Evolutionary conservation across 2,329 filamentous ascomycete species (phyloP).

Genomic region (Botryotinia calthae): DNA sequence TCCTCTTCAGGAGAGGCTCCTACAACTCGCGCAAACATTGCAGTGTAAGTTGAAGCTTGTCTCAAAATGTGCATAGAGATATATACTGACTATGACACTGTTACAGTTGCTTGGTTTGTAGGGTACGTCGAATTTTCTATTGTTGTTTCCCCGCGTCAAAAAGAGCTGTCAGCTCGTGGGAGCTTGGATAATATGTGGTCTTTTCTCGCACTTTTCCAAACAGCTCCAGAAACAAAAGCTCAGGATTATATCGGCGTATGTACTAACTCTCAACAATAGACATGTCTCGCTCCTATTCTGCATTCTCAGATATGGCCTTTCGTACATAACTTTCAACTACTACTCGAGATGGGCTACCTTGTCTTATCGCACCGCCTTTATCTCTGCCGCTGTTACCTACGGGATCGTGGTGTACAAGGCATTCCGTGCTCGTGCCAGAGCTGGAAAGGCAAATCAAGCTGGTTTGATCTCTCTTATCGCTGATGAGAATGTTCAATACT

Average conservation of each 20-base stretch:
- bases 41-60: constrained; percentile 68
- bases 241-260: constrained; percentile 22
- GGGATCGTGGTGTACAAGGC: constrained; percentile 99
- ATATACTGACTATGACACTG: constrained; percentile 29
- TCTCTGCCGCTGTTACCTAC: constrained; percentile 88
- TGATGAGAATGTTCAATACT: constrained; percentile 97
- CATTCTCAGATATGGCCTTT: constrained; percentile 78
- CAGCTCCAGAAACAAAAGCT: constrained; percentile 4
- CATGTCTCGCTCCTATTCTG: constrained; percentile 83
- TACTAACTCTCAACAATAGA: constrained; percentile 46
- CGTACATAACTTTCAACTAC: constrained; percentile 87
- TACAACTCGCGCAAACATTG: constrained; percentile 79
- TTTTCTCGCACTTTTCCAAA: neutral
- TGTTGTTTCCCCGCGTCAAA: constrained; percentile 15
- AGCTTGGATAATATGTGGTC: constrained; percentile 21
- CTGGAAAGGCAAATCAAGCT: constrained; percentile 57
- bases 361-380: constrained; percentile 85
- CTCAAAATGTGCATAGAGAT: constrained; percentile 21
- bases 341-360: constrained; percentile 73
- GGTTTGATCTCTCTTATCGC: constrained; percentile 65
- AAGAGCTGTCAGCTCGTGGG: constrained; percentile 19
- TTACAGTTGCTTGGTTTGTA: constrained; percentile 71
- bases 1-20: constrained; percentile 53
- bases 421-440: constrained; percentile 78
- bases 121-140: constrained; percentile 58